Base-by-base conservation (phyloP, 2,329 filamentous ascomycete species). In the Fusarium caatingaense region DNA sequence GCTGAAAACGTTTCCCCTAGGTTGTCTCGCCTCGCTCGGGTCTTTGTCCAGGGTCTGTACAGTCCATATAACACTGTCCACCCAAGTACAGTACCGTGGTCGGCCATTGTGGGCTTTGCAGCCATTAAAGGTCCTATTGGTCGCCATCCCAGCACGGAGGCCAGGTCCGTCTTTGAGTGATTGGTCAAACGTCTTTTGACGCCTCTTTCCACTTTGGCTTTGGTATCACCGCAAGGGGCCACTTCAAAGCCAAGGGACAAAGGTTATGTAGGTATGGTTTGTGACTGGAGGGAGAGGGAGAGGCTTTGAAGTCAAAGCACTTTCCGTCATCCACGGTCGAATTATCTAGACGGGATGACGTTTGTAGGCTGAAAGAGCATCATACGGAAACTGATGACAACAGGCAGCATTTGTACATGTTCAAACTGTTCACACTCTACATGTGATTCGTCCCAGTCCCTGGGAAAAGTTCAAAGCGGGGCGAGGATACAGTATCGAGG, bases 61-160 rank as follows among this genome's bases (percentile, higher is more conserved):
- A 65, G 68, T 65, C 8, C 8, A 3, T 8, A 13, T n/a, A 25
- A 50, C 68, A 71, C 68, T 65, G 68, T 70, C 40, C 25, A 37
- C 15, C 27, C 23, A 6, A 11, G 47, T 32, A 34, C 21, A 20
- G 25, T n/a, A 28, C 15, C 3, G 1, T 5, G 20, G 15, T 47
- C 15, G 21, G 42, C 30, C n/a, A 30, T 49, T 48, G 45, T 21
- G 20, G 13, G 15, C 6, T n/a, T 27, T 13, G 7, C 12, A 32
- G 5, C 27, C 7, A 25, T 12, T 0, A 12, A 51, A 16, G 18
- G 9, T 10, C 21, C n/a, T 23, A 61, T 64, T 57, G 42, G 60
- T 2, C 5, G 5, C 8, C 4, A 12, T 15, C 3, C 16, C 7
- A 6, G 10, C 16, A 8, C 59, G 59, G 68, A 71, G 45, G 11